Conservation (phyloP, 495 filamentous ascomycete genomes). For the Aspergillus wentii region DNA sequence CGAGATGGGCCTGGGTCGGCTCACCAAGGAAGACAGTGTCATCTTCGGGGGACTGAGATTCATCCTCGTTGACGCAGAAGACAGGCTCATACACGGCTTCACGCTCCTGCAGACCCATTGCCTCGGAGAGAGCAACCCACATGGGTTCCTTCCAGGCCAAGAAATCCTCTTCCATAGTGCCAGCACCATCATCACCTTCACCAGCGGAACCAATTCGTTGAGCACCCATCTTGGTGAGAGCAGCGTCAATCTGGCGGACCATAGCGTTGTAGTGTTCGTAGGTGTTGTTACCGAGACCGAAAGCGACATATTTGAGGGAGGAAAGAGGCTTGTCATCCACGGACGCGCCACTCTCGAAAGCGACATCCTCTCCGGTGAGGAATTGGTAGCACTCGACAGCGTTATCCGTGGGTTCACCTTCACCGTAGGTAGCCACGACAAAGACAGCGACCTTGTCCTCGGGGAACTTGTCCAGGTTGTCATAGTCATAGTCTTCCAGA, state of each 20-base stretch:
- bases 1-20: slow-evolving; percentile 92
- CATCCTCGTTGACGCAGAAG: slow-evolving; percentile 76
- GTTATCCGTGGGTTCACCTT: slow-evolving; percentile 98
- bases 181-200: slow-evolving; percentile 96
- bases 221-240: slow-evolving; percentile 75
- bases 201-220: slow-evolving; percentile 80
- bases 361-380: slow-evolving; percentile 71
- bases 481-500: slow-evolving; percentile 96
- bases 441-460: slow-evolving; percentile 91
- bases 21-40: slow-evolving; percentile 91
- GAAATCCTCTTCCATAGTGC: slow-evolving; percentile 99
- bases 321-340: slow-evolving; percentile 68
- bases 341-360: slow-evolving; percentile 67
- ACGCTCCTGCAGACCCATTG: slow-evolving; percentile 87
- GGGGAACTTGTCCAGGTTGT: slow-evolving; percentile 85
- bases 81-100: slow-evolving; percentile 95
- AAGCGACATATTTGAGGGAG: slow-evolving; percentile 88
- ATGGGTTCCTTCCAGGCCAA: slow-evolving; percentile 99
- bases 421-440: slow-evolving; percentile 94
- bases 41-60: slow-evolving; percentile 68
- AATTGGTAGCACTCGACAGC: slow-evolving; percentile 99
- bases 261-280: slow-evolving; percentile 99
- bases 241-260: slow-evolving; percentile 84
- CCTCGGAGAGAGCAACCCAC: slow-evolving; percentile 79
- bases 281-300: slow-evolving; percentile 96